Evolutionary conservation across 1,284 basidiomycete species (phyloP).

Genomic region (Cystobasidium slooffiae): DNA sequence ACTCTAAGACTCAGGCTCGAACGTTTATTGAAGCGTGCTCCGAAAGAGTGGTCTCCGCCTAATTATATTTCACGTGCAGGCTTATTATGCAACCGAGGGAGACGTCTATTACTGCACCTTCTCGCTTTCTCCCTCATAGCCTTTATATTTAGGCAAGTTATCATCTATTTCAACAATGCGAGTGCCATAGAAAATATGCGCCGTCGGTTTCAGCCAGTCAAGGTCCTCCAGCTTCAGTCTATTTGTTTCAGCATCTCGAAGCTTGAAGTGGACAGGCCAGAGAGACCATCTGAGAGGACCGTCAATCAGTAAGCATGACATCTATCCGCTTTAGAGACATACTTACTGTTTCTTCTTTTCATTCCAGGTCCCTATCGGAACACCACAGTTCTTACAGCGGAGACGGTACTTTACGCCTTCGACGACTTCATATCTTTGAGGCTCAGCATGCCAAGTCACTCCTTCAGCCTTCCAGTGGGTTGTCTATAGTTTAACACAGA

Average conservation of each 20-base stretch:
- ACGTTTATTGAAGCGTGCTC: too few species aligned
- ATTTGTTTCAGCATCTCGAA: constrained; percentile 18
- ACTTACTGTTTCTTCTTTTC: constrained; percentile 27
- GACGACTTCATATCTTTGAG: constrained; percentile 16
- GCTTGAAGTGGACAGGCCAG: constrained; percentile 31
- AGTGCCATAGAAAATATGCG: constrained; percentile 36
- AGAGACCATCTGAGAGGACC: constrained; percentile 20
- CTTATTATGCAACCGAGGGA: too few species aligned
- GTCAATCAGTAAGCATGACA: neutral
- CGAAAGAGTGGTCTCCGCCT: too few species aligned
- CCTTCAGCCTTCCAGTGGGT: constrained; percentile 32
- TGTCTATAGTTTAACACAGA: neutral
- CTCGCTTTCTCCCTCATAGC: constrained; percentile 22
- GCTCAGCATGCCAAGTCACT: constrained; percentile 10
- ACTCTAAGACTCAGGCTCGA: too few species aligned
- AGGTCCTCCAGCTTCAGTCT: neutral
- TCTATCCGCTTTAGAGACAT: neutral
- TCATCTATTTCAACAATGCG: constrained; percentile 14
- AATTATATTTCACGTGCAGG: too few species aligned
- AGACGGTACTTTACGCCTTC: constrained; percentile 17
- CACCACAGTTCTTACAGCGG: constrained; percentile 31
- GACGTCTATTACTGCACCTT: neutral
- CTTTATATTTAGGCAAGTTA: constrained; percentile 30
- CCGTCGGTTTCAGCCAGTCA: constrained; percentile 24
- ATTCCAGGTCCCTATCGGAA: constrained; percentile 32